Base-by-base conservation (phyloP, 1,284 basidiomycete genomes). In the Trametes pubescens region DNA sequence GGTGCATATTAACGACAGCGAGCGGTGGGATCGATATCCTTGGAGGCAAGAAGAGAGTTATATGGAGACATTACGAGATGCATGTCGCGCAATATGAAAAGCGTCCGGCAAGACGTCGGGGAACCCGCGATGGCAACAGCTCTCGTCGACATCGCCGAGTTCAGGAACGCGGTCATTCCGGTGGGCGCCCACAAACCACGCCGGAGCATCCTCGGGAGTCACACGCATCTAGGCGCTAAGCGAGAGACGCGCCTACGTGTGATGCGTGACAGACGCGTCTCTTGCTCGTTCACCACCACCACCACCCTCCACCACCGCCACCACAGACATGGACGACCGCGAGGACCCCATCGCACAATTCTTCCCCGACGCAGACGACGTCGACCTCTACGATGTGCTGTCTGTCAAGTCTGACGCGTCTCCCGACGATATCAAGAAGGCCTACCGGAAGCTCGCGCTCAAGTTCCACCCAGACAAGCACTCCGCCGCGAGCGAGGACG, bases 391-490 rank as follows among this genome's bases (percentile, higher is more conserved):
- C 74, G 81, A 82, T 0, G 86, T 92, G 9, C 87, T 97, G 22
- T 78, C 80, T 26, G 76, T 95, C 43, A 71, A 79, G 5, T 77
- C 78, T 1, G 77, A 82, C 57, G 86, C 91, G 8, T 85, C 82
- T 2, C 59, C 75, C 2, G 90, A 92, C 35, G 87, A 88, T 24
- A 89, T 97, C 71, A 90, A 89, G 77, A 93, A 90, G 72, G 85
- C 95, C 0, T 98, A 98, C 79, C 87, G 94, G 49, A 89, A 88
- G 66, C 86, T 90, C 24, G 95, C 96, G 4, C 87, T 98, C 24
- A 73, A 85, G 57, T 87, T 88, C 75, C 96, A 98, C 73, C 96
- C 96, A 5, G 95, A 97, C 80, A 96, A 96, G 75, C 94, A 95
- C 73, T 79, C 86, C 38, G 78, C 80, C 14, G 85, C 91, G 61